A percentile compares a stretch with the other conserved stretches of the same genome.
phyloP scores from a whole-genome alignment of 352 stramenopile genomes.

The Pythium sukuiense region DNA sequence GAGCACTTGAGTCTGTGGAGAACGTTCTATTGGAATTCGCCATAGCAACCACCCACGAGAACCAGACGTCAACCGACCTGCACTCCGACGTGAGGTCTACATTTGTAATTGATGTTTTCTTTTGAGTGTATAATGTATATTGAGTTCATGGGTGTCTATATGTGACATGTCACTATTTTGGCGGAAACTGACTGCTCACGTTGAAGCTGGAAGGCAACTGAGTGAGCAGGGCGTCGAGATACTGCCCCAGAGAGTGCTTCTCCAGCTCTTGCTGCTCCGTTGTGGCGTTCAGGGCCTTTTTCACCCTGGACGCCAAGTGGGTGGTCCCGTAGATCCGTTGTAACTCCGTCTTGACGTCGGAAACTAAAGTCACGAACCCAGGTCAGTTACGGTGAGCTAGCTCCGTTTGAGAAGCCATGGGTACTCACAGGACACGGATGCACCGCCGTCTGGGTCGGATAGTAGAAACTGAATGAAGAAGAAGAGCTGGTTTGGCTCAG shows the following conservation, averaged over 20 bases:
- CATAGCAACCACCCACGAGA: slow-evolving; percentile 24
- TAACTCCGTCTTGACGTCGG: slow-evolving; percentile 50
- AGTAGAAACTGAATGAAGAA: slow-evolving; percentile 95
- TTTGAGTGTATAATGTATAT: background rate
- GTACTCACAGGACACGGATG: slow-evolving; percentile 73
- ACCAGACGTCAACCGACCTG: slow-evolving; percentile 16
- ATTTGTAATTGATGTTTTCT: background rate
- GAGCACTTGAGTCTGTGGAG: slow-evolving; percentile 11
- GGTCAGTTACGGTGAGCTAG: background rate
- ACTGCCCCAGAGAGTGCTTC: slow-evolving; percentile 51
- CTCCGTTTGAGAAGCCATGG: no score
- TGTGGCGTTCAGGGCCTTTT: slow-evolving; percentile 36
- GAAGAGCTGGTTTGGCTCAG: slow-evolving; percentile 93
- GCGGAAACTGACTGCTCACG: slow-evolving; percentile 12
- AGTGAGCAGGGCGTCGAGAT: slow-evolving; percentile 43
- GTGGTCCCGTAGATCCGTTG: slow-evolving; percentile 45
- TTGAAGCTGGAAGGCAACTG: slow-evolving; percentile 41
- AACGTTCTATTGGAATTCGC: slow-evolving; percentile 9
- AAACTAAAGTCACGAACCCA: slow-evolving; percentile 24
- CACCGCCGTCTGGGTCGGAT: slow-evolving; percentile 90
- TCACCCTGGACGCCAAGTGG: slow-evolving; percentile 40
- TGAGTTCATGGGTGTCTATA: slow-evolving; percentile 1
- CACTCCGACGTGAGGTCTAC: slow-evolving; percentile 15
- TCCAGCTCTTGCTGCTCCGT: slow-evolving; percentile 48
- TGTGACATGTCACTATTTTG: slow-evolving; percentile 15